Conservation (phyloP, 345 rosid genomes). For the Eucalyptus cloeziana region DNA sequence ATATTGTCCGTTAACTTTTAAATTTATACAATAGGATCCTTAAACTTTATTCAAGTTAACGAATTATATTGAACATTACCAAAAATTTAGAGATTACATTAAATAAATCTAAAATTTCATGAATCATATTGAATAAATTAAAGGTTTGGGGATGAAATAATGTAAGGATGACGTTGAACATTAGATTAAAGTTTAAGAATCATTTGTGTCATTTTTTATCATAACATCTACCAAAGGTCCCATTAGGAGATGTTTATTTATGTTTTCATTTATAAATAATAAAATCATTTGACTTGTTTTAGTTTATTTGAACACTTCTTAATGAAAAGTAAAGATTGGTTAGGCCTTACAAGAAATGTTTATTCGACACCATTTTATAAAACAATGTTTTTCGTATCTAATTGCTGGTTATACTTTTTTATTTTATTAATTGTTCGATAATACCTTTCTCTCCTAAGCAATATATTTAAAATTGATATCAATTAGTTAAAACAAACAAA, state of each 20-base stretch:
- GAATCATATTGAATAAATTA: too few relatives aligned
- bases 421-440: background rate
- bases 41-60: background rate
- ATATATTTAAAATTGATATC: background rate
- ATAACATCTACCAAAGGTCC: background rate
- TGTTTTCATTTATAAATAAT: background rate
- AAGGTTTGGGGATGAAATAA: accelerated
- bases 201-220: background rate
- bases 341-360: background rate
- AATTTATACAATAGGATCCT: background rate
- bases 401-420: background rate
- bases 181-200: background rate
- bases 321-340: background rate
- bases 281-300: background rate
- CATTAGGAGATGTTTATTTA: background rate
- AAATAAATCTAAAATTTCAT: background rate
- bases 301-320: background rate
- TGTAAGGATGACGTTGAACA: background rate
- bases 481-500: background rate
- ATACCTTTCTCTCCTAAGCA: background rate
- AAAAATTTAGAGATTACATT: background rate
- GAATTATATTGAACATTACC: background rate
- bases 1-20: background rate
- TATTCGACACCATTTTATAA: background rate
- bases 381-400: background rate